A percentile compares a stretch with the other conserved stretches of the same genome.
phyloP scores from a whole-genome alignment of 768 basidiomycete species.

The Pisolithus orientalis region DNA sequence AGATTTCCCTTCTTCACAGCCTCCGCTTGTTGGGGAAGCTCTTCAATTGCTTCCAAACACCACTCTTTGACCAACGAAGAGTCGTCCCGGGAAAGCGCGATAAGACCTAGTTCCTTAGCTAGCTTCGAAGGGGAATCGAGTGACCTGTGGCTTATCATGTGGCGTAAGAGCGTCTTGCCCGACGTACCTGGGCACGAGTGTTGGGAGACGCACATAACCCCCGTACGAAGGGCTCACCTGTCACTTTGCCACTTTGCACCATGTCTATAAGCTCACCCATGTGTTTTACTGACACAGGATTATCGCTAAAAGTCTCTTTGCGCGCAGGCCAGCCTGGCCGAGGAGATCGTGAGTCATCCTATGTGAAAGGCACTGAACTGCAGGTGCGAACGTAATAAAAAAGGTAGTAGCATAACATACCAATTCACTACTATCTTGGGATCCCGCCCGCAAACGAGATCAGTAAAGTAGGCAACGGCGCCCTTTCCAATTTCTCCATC shows the following conservation, averaged over 20 bases:
- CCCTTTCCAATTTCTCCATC: constrained; percentile 50
- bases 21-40: constrained; percentile 59
- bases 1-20: constrained; percentile 62
- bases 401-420: constrained; percentile 38
- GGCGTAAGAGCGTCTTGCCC: constrained; percentile 69
- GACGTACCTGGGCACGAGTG: constrained; percentile 53
- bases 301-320: constrained; percentile 49
- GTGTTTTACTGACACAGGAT: constrained; percentile 53
- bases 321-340: constrained; percentile 65
- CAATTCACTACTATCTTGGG: constrained; percentile 80
- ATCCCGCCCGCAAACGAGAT: constrained; percentile 46
- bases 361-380: constrained; percentile 1
- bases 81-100: constrained; percentile 31
- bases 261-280: constrained; percentile 77
- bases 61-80: constrained; percentile 41
- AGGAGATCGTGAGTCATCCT: constrained; percentile 90
- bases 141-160: constrained; percentile 48
- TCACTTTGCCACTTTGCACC: constrained; percentile 59
- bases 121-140: constrained; percentile 35
- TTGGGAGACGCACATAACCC: neutral
- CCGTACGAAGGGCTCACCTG: constrained; percentile 39
- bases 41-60: constrained; percentile 58
- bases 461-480: constrained; percentile 78
- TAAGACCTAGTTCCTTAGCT: constrained; percentile 44
- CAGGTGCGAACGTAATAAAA: neutral